Evolutionary conservation across 495 filamentous ascomycete genomes (phyloP).

Genomic region (Aspergillus olivimuriae): DNA sequence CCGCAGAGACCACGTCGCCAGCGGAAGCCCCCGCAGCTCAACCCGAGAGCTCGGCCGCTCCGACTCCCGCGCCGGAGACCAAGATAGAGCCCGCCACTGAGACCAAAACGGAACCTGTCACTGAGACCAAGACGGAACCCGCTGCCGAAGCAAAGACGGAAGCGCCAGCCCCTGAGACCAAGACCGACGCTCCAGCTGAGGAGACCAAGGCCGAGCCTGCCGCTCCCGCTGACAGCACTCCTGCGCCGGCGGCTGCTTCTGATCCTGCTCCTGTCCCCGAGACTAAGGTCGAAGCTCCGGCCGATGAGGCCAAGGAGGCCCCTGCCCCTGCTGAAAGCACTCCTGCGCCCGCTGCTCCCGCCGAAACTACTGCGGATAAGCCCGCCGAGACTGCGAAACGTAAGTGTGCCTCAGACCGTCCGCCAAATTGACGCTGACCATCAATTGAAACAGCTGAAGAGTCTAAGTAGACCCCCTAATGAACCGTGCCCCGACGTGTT

Average conservation of each 20-base stretch:
- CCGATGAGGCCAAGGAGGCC: too few species aligned
- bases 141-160: neutral
- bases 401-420: neutral
- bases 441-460: conserved; percentile 1
- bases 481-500: too few species aligned
- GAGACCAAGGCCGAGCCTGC: conserved; percentile 6
- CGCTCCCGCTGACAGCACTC: conserved; percentile 9
- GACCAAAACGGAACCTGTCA: neutral
- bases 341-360: too few species aligned
- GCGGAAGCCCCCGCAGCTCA: neutral
- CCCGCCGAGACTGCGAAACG: conserved; percentile 9
- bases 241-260: conserved; percentile 6
- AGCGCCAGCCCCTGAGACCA: conserved; percentile 4
- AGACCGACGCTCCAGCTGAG: conserved; percentile 3
- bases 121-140: neutral
- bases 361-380: conserved; percentile 8
- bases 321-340: too few species aligned
- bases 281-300: too few species aligned
- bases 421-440: neutral
- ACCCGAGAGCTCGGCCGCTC: conserved; percentile 4
- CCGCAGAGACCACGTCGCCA: too few species aligned
- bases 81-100: conserved; percentile 8
- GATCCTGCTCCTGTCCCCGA: neutral
- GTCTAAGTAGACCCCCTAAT: conserved; percentile 10
- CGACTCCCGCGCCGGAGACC: conserved; percentile 5